A percentile compares a stretch with the other conserved stretches of the same genome.
Conservation (phyloP, 2,329 filamentous ascomycete genomes). For the Graphilbum fragrans region DNA sequence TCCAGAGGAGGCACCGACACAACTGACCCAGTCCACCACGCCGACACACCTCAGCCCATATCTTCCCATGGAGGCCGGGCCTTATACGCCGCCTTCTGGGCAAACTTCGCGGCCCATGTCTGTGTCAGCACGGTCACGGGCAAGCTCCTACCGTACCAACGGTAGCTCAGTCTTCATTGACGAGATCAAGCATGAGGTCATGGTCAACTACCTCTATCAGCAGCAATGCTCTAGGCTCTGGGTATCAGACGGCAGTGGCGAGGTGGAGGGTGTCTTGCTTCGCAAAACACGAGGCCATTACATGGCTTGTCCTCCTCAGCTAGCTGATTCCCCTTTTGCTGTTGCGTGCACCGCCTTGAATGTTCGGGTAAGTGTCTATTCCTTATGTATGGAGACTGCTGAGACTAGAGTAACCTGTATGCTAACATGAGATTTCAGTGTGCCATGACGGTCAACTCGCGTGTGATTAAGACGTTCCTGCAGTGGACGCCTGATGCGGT, state of each 20-base stretch:
- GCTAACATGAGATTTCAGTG: slow-evolving; percentile 30
- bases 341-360: slow-evolving; percentile 57
- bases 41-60: slow-evolving; percentile 9
- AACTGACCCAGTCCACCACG: slow-evolving; percentile 23
- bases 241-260: slow-evolving; percentile 57
- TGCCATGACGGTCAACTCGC: slow-evolving; percentile 70
- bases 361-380: slow-evolving; percentile 41
- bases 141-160: slow-evolving; percentile 21
- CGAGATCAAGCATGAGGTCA: slow-evolving; percentile 69
- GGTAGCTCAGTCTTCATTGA: slow-evolving; percentile 47
- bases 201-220: slow-evolving; percentile 74
- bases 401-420: neutral
- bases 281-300: slow-evolving; percentile 57
- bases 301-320: slow-evolving; percentile 57
- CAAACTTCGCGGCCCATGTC: slow-evolving; percentile 36
- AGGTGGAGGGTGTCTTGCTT: slow-evolving; percentile 60
- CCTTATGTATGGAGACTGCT: neutral
- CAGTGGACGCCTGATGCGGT: slow-evolving; percentile 60
- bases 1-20: slow-evolving; percentile 25
- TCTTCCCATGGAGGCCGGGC: neutral
- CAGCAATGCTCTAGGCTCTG: slow-evolving; percentile 65
- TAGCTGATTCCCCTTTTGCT: slow-evolving; percentile 52
- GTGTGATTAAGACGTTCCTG: slow-evolving; percentile 68
- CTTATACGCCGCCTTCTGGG: neutral
- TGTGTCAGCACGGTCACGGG: slow-evolving; percentile 30